Percentiles rank a stretch among this genome's conserved stretches.
These are phyloP conservation scores for Saccharomyces hybrid DNA, from an alignment of 1,139 yeast genomes.

Conservation along the genomic window DNA sequence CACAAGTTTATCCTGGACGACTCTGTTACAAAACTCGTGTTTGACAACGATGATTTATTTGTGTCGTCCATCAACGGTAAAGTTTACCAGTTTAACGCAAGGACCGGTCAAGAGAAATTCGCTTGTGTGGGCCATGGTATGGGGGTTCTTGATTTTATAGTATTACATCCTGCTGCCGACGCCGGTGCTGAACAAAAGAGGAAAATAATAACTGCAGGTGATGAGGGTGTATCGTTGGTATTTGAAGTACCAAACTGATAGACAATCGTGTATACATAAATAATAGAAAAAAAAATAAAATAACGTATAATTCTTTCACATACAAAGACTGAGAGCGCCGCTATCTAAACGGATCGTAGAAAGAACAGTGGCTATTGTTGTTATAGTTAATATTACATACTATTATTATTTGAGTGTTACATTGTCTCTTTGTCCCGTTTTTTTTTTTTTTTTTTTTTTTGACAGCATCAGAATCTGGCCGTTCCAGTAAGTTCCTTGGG, in stretches of 20 bases:
- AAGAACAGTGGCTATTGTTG: background rate
- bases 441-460: background rate
- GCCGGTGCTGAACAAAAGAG: conserved; percentile 44
- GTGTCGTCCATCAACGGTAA: conserved; percentile 81
- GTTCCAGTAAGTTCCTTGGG: background rate
- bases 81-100: conserved; percentile 79
- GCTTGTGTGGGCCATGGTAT: conserved; percentile 86
- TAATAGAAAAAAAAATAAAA: background rate
- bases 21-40: conserved; percentile 73
- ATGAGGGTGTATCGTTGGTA: conserved; percentile 86
- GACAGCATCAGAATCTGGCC: background rate
- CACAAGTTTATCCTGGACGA: conserved; percentile 62
- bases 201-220: conserved; percentile 88
- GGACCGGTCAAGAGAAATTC: conserved; percentile 76
- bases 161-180: conserved; percentile 35
- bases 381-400: background rate
- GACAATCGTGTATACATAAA: background rate
- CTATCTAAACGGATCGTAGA: background rate
- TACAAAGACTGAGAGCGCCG: background rate
- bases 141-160: conserved; percentile 81
- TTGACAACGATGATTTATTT: conserved; percentile 48
- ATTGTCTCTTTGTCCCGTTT: background rate
- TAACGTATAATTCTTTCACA: background rate
- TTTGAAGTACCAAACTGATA: conserved; percentile 38
- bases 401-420: background rate